These are phyloP conservation scores for Trichoderma virens DNA, from an alignment of 495 filamentous ascomycete species.

Conservation along the genomic window DNA sequence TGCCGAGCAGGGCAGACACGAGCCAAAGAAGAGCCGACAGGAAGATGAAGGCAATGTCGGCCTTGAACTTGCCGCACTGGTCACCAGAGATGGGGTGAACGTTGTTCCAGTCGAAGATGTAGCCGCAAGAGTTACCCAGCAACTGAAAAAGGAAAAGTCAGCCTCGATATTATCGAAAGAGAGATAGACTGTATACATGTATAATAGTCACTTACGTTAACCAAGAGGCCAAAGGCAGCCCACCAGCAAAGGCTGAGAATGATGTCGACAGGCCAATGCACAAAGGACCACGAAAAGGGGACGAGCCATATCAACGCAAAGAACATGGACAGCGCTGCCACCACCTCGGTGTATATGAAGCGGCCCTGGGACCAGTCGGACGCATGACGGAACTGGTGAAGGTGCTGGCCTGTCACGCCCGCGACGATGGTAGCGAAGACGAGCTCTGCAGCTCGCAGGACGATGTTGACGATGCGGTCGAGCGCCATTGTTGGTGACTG, in stretches of 20 bases:
- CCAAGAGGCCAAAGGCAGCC: slow-evolving; percentile 54
- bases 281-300: slow-evolving; percentile 36
- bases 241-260: slow-evolving; percentile 56
- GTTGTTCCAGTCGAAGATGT: slow-evolving; percentile 84
- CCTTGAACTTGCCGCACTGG: slow-evolving; percentile 55
- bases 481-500: slow-evolving; percentile 10
- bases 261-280: slow-evolving; percentile 47
- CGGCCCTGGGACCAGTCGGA: slow-evolving; percentile 33
- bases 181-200: background rate
- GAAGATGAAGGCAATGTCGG: slow-evolving; percentile 59
- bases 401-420: slow-evolving; percentile 38
- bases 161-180: slow-evolving; percentile 12
- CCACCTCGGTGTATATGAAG: slow-evolving; percentile 42
- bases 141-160: slow-evolving; percentile 16
- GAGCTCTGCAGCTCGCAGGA: slow-evolving; percentile 18
- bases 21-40: slow-evolving; percentile 62
- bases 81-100: slow-evolving; percentile 75
- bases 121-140: slow-evolving; percentile 44
- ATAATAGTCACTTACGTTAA: slow-evolving; percentile 35
- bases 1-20: slow-evolving; percentile 45
- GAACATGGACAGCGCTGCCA: slow-evolving; percentile 39
- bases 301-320: slow-evolving; percentile 41
- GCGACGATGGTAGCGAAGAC: slow-evolving; percentile 41
- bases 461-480: slow-evolving; percentile 12
- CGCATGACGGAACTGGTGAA: slow-evolving; percentile 23